A percentile compares a stretch with the other conserved stretches of the same genome.
phyloP scores from a whole-genome alignment of 306 rosid species.

The Rubus idaeus region DNA sequence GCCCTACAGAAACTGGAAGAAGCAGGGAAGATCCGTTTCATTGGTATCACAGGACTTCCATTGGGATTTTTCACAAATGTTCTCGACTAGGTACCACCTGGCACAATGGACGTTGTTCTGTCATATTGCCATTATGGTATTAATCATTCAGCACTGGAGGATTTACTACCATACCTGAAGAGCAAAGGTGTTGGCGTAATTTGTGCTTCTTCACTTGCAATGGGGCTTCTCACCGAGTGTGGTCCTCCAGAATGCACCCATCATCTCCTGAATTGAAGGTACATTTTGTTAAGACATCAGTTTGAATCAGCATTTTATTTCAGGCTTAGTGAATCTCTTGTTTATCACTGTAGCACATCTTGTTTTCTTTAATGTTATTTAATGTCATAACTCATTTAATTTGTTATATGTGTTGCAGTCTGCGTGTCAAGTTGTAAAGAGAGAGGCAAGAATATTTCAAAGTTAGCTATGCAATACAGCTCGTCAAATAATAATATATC shows the following conservation, averaged over 20 bases:
- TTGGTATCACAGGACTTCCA: conserved; percentile 94
- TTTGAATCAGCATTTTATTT: neutral
- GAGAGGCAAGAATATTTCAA: conserved; percentile 77
- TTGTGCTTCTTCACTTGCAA: conserved; percentile 84
- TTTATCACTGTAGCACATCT: neutral
- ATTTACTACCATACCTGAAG: conserved; percentile 74
- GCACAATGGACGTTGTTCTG: conserved; percentile 71
- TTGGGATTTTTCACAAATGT: conserved; percentile 67
- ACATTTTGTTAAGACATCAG: neutral
- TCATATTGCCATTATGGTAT: conserved; percentile 81
- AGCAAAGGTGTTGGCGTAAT: conserved; percentile 83
- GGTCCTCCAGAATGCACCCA: conserved; percentile 97
- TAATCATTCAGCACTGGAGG: conserved; percentile 78
- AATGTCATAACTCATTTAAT: conserved; percentile 20
- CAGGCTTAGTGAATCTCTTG: neutral
- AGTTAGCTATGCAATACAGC: conserved; percentile 94
- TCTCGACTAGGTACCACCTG: conserved; percentile 79
- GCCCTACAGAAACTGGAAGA: conserved; percentile 76
- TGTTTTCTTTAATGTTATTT: neutral
- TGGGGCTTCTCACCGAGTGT: conserved; percentile 89
- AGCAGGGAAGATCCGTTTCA: conserved; percentile 75
- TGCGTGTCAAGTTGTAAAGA: conserved; percentile 75
- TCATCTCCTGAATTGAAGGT: conserved; percentile 87
- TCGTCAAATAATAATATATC: conserved; percentile 79
- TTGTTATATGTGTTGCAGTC: conserved; percentile 49